Conservation (phyloP, 352 stramenopile species). For the Globisporangium solare region DNA sequence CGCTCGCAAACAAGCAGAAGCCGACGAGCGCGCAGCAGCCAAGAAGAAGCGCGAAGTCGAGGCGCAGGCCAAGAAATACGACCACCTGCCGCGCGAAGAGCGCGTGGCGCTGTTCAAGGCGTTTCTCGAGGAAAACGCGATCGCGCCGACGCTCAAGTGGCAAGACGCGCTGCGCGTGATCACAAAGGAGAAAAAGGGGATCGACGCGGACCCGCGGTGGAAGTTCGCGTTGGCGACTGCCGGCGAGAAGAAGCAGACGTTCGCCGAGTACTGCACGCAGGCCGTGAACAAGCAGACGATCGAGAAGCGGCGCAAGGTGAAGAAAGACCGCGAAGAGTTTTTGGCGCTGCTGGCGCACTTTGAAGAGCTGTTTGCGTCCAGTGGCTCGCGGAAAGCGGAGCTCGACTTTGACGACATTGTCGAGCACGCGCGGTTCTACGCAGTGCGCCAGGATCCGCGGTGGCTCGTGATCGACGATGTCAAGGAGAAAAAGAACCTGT, state of each 20-base stretch:
- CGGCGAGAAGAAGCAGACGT: conserved; percentile 82
- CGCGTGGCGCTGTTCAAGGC: conserved; percentile 61
- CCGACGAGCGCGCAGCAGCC: conserved; percentile 17
- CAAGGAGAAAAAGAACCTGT: conserved; percentile 69
- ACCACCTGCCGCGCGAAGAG: conserved; percentile 41
- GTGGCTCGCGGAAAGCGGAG: conserved; percentile 10
- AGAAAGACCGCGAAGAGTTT: conserved; percentile 73
- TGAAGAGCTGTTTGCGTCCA: conserved; percentile 28
- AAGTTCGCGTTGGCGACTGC: conserved; percentile 56
- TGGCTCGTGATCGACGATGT: conserved; percentile 58
- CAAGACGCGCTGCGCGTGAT: conserved; percentile 60
- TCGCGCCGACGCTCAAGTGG: conserved; percentile 73
- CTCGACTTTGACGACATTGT: conserved; percentile 47
- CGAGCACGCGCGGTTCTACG: conserved; percentile 43
- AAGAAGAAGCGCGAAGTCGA: conserved; percentile 44
- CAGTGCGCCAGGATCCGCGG: conserved; percentile 55
- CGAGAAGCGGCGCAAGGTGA: conserved; percentile 61
- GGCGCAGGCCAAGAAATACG: conserved; percentile 37
- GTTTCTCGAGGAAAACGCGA: conserved; percentile 64
- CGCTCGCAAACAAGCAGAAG: conserved; percentile 10
- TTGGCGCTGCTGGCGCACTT: conserved; percentile 55
- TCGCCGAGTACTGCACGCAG: conserved; percentile 79
- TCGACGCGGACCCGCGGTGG: conserved; percentile 60
- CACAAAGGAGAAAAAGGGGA: conserved; percentile 33
- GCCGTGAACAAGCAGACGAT: conserved; percentile 62